Conservation (phyloP, 805 yeast genomes). For the Saturnispora dispora region DNA sequence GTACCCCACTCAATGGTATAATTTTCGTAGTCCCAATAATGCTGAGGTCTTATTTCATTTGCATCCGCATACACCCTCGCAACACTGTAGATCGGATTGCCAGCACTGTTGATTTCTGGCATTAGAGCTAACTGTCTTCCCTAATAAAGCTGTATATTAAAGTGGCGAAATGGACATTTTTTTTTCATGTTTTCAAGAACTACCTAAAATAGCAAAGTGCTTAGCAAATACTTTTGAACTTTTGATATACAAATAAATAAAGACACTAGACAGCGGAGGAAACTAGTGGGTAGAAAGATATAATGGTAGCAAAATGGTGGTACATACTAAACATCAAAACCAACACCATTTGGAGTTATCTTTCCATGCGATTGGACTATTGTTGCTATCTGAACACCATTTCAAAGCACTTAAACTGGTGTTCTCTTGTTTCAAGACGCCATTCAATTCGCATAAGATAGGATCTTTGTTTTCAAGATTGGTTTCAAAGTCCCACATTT, state of each 20-base stretch:
- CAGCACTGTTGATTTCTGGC: slow-evolving; percentile 11
- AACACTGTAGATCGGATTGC: slow-evolving; percentile 23
- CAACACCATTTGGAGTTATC: slow-evolving; percentile 17
- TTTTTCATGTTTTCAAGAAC: not conserved
- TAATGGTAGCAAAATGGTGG: too few relatives aligned
- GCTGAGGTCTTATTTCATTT: slow-evolving; percentile 62
- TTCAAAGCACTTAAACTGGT: slow-evolving; percentile 19
- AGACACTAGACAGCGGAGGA: not conserved
- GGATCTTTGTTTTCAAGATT: slow-evolving; percentile 11
- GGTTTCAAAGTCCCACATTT: slow-evolving; percentile 9
- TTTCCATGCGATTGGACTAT: slow-evolving; percentile 6
- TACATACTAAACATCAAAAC: slow-evolving; percentile 6
- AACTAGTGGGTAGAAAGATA: not conserved
- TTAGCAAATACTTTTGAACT: not conserved
- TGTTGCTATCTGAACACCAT: not conserved
- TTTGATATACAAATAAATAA: too few relatives aligned
- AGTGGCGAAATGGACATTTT: not conserved
- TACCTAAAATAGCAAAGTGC: not conserved
- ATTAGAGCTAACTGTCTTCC: not conserved
- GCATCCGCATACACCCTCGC: slow-evolving; percentile 78
- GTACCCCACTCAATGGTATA: slow-evolving; percentile 75
- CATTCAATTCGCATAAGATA: not conserved
- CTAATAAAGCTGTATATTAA: not conserved
- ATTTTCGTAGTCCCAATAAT: slow-evolving; percentile 75
- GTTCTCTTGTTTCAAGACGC: slow-evolving; percentile 12